phyloP scores from a whole-genome alignment of 2,329 filamentous ascomycete species.

The Bipolaris zeicola region DNA sequence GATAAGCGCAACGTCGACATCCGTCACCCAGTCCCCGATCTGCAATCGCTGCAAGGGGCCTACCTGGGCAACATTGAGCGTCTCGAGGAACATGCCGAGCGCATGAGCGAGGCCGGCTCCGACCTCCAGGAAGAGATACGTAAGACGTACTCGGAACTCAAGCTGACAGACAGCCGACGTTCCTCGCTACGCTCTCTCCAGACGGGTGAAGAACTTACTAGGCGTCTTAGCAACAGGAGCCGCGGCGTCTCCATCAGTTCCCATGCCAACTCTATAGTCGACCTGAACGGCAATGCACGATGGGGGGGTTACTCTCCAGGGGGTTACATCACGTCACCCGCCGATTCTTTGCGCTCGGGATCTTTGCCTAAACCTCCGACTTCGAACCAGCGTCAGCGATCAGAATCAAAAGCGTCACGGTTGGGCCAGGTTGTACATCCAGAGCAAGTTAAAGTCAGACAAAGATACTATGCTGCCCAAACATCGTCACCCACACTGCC shows the following conservation, averaged over 20 bases:
- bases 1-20: conserved; percentile 32
- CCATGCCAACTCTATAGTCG: conserved; percentile 66
- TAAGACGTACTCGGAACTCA: conserved; percentile 72
- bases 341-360: conserved; percentile 63
- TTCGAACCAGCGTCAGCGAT: conserved; percentile 46
- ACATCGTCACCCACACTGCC: conserved; percentile 23
- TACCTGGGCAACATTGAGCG: conserved; percentile 72
- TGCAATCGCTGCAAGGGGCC: conserved; percentile 65
- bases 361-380: conserved; percentile 47
- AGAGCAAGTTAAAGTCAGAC: conserved; percentile 33
- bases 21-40: conserved; percentile 65
- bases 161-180: conserved; percentile 69
- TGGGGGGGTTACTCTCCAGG: conserved; percentile 73
- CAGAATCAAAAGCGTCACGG: conserved; percentile 49
- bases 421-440: conserved; percentile 51
- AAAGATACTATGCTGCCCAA: conserved; percentile 11
- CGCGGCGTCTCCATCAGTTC: conserved; percentile 52
- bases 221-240: conserved; percentile 39
- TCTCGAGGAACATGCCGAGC: conserved; percentile 76
- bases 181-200: conserved; percentile 64
- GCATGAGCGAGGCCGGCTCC: conserved; percentile 71
- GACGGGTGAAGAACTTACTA: conserved; percentile 34
- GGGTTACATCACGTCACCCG: conserved; percentile 71
- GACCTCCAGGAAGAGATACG: conserved; percentile 80
- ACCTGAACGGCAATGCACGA: conserved; percentile 69